A percentile compares a stretch with the other conserved stretches of the same genome.
These are phyloP conservation scores for Alisma plantagoaquatica DNA, from an alignment of 106 monocot species.

Conservation along the genomic window DNA sequence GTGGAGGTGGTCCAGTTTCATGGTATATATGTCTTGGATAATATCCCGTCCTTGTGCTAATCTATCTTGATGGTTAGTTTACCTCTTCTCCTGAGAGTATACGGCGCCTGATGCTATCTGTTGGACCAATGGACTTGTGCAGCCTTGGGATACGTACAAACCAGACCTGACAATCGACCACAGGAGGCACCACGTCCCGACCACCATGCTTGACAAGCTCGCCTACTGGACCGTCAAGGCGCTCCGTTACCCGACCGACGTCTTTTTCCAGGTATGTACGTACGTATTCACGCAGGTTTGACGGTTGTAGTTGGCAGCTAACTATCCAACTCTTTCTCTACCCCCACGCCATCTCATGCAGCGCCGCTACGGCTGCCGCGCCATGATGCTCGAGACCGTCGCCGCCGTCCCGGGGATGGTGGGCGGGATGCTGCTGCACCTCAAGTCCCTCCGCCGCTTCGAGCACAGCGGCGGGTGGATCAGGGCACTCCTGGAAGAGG, in stretches of 20 bases:
- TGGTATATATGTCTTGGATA: conserved; percentile 12
- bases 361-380: conserved; percentile 44
- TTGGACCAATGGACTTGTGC: background rate
- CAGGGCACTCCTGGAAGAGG: conserved; percentile 45
- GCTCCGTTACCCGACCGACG: conserved; percentile 24
- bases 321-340: background rate
- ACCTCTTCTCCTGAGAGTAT: background rate
- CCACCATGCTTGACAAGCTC: conserved; percentile 17
- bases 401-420: conserved; percentile 70
- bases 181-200: conserved; percentile 32
- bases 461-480: conserved; percentile 73
- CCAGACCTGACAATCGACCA: conserved; percentile 24
- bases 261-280: conserved; percentile 34
- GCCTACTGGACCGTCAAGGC: conserved; percentile 28
- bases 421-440: conserved; percentile 53
- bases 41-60: background rate
- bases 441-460: conserved; percentile 42
- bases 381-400: conserved; percentile 69
- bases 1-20: conserved; percentile 57
- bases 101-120: no score
- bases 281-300: background rate
- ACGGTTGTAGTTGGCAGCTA: background rate
- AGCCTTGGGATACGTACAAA: conserved; percentile 37
- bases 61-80: background rate
- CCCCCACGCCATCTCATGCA: conserved; percentile 1